phyloP scores from a whole-genome alignment of 2,329 filamentous ascomycete genomes.

The Hypoxylon sp. region DNA sequence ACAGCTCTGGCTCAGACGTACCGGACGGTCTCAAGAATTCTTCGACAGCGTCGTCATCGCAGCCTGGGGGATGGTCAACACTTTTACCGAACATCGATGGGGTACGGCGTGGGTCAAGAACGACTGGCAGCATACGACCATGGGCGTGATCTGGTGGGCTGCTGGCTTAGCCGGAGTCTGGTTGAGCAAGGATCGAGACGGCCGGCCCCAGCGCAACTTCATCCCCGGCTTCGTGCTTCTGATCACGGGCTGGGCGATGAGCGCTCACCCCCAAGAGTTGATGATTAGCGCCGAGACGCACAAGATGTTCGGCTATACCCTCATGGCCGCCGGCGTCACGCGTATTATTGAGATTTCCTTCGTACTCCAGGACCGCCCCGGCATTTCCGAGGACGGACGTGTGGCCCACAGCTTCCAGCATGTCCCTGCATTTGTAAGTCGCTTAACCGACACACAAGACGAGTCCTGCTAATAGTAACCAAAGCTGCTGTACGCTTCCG shows the following conservation, averaged over 20 bases:
- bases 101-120: slow-evolving; percentile 88
- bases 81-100: slow-evolving; percentile 97
- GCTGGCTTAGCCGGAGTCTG: slow-evolving; percentile 91
- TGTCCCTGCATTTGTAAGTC: slow-evolving; percentile 72
- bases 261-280: slow-evolving; percentile 83
- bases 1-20: slow-evolving; percentile 83
- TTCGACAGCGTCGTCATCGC: slow-evolving; percentile 93
- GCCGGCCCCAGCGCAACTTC: slow-evolving; percentile 88
- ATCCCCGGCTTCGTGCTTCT: slow-evolving; percentile 91
- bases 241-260: slow-evolving; percentile 96
- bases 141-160: slow-evolving; percentile 99
- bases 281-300: slow-evolving; percentile 89
- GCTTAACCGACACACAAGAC: neutral
- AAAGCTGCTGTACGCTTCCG: slow-evolving; percentile 87
- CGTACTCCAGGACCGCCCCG: slow-evolving; percentile 75
- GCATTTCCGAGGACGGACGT: slow-evolving; percentile 70
- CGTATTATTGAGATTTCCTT: slow-evolving; percentile 93
- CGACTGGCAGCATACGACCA: slow-evolving; percentile 97
- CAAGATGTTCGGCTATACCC: slow-evolving; percentile 87
- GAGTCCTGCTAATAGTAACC: slow-evolving; percentile 31
- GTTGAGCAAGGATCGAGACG: slow-evolving; percentile 85
- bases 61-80: slow-evolving; percentile 96
- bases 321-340: slow-evolving; percentile 87
- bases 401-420: slow-evolving; percentile 77
- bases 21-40: slow-evolving; percentile 92